A percentile compares a stretch with the other conserved stretches of the same genome.
phyloP scores from a whole-genome alignment of 129 eudicot genomes.

The Pittosporum tobira region DNA sequence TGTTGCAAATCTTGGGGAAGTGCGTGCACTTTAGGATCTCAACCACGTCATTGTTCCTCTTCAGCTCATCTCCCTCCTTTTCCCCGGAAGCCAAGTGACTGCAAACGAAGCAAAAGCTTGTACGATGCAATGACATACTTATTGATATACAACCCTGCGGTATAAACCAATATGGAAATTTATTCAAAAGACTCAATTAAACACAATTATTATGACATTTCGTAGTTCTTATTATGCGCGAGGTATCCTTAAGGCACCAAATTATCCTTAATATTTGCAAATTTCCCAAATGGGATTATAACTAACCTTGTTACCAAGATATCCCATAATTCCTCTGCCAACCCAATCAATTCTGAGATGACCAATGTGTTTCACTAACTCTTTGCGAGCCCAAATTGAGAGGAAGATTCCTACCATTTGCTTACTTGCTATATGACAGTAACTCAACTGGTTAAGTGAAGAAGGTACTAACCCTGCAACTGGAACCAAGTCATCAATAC shows the following conservation, averaged over 20 bases:
- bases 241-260: no score
- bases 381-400: constrained; percentile 68
- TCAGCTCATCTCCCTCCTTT: constrained; percentile 79
- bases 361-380: constrained; percentile 54
- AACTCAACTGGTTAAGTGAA: constrained; percentile 36
- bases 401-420: constrained; percentile 94
- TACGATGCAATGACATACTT: constrained; percentile 81
- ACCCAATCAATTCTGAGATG: constrained; percentile 88
- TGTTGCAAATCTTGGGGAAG: constrained; percentile 48
- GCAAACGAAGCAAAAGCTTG: constrained; percentile 94
- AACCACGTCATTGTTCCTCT: constrained; percentile 80
- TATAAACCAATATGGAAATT: constrained; percentile 11
- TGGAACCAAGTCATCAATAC: constrained; percentile 24
- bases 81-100: constrained; percentile 88
- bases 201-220: no score
- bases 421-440: constrained; percentile 86
- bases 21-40: constrained; percentile 56
- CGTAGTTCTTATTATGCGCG: no score
- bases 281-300: not conserved
- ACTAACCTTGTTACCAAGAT: constrained; percentile 94
- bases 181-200: not conserved
- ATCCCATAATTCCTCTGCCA: constrained; percentile 99
- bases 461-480: constrained; percentile 24
- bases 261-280: no score
- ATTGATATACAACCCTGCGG: constrained; percentile 77